Evolutionary conservation across 2,329 filamentous ascomycete genomes (phyloP).

Genomic region (Arthroderma uncinatum): DNA sequence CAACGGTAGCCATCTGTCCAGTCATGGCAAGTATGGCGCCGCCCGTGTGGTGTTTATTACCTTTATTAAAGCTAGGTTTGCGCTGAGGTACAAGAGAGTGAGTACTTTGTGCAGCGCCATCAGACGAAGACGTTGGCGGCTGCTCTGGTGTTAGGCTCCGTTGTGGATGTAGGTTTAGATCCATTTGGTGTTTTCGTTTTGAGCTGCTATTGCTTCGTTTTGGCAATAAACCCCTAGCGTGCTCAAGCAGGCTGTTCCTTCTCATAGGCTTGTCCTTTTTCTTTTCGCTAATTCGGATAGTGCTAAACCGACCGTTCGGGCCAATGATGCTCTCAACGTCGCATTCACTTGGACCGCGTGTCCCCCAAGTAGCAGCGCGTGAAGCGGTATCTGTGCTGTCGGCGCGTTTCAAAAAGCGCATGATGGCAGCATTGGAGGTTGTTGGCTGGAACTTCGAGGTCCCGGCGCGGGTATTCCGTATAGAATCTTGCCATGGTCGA

Average conservation of each 20-base stretch:
- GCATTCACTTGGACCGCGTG: slow-evolving; percentile 39
- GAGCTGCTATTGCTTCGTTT: slow-evolving; percentile 36
- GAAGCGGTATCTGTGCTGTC: slow-evolving; percentile 45
- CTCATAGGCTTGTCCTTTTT: slow-evolving; percentile 31
- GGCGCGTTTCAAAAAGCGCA: slow-evolving; percentile 39
- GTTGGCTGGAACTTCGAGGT: slow-evolving; percentile 36
- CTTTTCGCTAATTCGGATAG: slow-evolving; percentile 16
- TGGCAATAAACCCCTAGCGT: slow-evolving; percentile 27
- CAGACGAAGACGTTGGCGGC: background rate
- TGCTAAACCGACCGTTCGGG: slow-evolving; percentile 20
- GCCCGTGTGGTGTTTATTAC: slow-evolving; percentile 31
- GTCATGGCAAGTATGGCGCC: slow-evolving; percentile 36
- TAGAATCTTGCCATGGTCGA: slow-evolving; percentile 42
- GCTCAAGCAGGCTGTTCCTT: slow-evolving; percentile 37
- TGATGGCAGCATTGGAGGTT: slow-evolving; percentile 46
- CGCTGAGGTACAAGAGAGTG: slow-evolving; percentile 25
- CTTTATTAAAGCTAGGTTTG: slow-evolving; percentile 30
- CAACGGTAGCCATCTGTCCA: slow-evolving; percentile 36
- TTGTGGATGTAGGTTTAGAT: slow-evolving; percentile 8
- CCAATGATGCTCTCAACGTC: slow-evolving; percentile 40
- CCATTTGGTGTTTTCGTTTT: slow-evolving; percentile 33
- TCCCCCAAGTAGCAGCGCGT: slow-evolving; percentile 45
- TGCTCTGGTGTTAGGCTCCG: slow-evolving; percentile 6
- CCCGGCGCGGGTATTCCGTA: slow-evolving; percentile 21
- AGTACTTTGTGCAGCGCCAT: slow-evolving; percentile 5